Conservation (phyloP, 805 yeast genomes). For the Wickerhamomyces silvicola region DNA sequence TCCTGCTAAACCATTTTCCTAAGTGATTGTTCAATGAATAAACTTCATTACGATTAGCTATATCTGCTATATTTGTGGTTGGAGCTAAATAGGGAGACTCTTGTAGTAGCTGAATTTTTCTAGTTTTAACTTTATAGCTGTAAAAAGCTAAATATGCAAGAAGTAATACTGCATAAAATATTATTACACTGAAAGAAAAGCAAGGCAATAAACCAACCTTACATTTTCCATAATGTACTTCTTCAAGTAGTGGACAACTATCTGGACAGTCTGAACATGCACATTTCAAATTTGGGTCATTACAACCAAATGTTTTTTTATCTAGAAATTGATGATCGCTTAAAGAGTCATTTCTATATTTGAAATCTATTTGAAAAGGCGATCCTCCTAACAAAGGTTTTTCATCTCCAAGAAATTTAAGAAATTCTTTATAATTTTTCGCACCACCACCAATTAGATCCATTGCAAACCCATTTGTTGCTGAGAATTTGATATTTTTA, state of each 20-base stretch:
- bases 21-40: slow-evolving; percentile 43
- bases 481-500: slow-evolving; percentile 82
- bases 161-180: slow-evolving; percentile 36
- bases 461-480: slow-evolving; percentile 95
- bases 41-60: slow-evolving; percentile 30
- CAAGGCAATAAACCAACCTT: slow-evolving; percentile 62
- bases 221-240: slow-evolving; percentile 39
- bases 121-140: slow-evolving; percentile 15
- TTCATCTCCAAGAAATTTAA: slow-evolving; percentile 89
- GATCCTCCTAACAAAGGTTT: slow-evolving; percentile 93
- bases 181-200: slow-evolving; percentile 56
- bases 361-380: slow-evolving; percentile 85
- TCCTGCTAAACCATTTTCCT: slow-evolving; percentile 39
- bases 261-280: slow-evolving; percentile 87
- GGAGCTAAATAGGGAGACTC: slow-evolving; percentile 33
- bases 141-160: slow-evolving; percentile 19
- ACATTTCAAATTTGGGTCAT: slow-evolving; percentile 60
- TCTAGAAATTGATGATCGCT: slow-evolving; percentile 17
- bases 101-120: slow-evolving; percentile 31
- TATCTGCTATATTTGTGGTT: no score
- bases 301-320: slow-evolving; percentile 35
- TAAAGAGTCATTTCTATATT: slow-evolving; percentile 33
- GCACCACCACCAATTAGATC: slow-evolving; percentile 99
- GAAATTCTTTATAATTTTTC: slow-evolving; percentile 56
- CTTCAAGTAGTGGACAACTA: slow-evolving; percentile 68